A percentile compares a stretch with the other conserved stretches of the same genome.
Evolutionary conservation across 163 green algal species (phyloP).

Genomic region (Chlamydomonas reinhardtii): DNA sequence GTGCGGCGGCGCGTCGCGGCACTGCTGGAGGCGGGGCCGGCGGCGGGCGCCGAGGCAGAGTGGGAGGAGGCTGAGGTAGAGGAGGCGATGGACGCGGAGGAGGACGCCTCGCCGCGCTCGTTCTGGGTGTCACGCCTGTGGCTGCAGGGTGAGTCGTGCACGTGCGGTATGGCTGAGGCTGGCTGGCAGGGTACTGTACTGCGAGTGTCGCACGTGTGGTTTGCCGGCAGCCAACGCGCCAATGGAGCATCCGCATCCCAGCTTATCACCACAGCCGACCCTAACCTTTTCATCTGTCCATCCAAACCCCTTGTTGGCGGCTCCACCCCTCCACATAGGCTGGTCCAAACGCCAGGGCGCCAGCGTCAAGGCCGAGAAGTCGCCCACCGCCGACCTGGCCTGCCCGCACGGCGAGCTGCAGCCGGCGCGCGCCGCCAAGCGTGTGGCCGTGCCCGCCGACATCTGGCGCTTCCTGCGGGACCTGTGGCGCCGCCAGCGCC

Average conservation of each 20-base stretch:
- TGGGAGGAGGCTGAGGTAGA: neutral
- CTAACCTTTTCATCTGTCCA: too few species aligned
- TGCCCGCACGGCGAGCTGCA: conserved; percentile 36
- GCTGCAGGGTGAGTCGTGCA: conserved; percentile 22
- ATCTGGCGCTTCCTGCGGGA: conserved; percentile 34
- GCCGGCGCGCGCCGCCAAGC: neutral
- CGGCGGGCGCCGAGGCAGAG: neutral
- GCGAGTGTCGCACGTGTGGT: too few species aligned
- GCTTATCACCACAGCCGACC: too few species aligned
- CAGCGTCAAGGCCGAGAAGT: conserved; percentile 30
- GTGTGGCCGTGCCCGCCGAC: conserved; percentile 29
- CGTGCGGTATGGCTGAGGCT: too few species aligned
- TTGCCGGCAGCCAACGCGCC: too few species aligned
- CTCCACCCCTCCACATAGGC: neutral
- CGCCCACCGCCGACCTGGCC: conserved; percentile 18
- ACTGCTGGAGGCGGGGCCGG: conserved; percentile 1
- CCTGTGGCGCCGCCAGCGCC: conserved; percentile 31
- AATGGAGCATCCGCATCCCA: too few species aligned
- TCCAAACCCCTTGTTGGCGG: too few species aligned
- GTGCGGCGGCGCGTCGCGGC: conserved; percentile 15
- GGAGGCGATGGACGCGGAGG: neutral
- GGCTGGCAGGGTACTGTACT: too few species aligned
- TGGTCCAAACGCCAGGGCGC: conserved; percentile 38
- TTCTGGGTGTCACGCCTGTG: conserved; percentile 36
- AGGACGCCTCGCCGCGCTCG: neutral